Base-by-base conservation (phyloP, 169 alveolate genomes). In the Plasmodium adleri region DNA sequence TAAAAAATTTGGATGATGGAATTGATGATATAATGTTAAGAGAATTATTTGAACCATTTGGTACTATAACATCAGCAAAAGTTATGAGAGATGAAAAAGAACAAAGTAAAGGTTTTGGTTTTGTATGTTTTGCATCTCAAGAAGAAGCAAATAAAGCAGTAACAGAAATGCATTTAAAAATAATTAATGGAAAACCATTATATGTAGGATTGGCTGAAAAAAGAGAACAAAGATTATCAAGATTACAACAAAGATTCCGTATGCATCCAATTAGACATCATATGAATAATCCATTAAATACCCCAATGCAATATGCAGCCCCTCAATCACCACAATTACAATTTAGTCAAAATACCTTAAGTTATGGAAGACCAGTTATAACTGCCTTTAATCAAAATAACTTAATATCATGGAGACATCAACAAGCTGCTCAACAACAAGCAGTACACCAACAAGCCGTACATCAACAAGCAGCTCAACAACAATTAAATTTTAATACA, bases 61-160 rank as follows among this genome's bases (percentile, higher is more conserved):
- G 99, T 0, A 93, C 97, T 32, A 94, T 97, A 52, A 96, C 98
- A 43, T 94, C 97, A 47, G 99, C 98, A 10, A 96, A 96, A 73
- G 98, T 98, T 9, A 98, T 97, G 98, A 93, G 94, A 59, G 99
- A 97, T 93, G 98, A 96, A 68, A 92, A 95, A 56, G 97, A 98
- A n/a, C 96, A 93, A 28, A 95, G 98, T 59, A 96, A 97, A 90
- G 99, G 99, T 47, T 99, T 98, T 88, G 99, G 99, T 32, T 99
- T 97, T 90, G 99, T 98, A 20, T 98, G 99, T 94, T 99, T 97
- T 95, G 93, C 95, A 66, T 91, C 96, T 17, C 98, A 98, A 12
- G 99, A 98, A 71, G 99, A 98, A 92, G 99, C 99, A 9, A 97
- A 98, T 32, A 97, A 95, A 91, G 99, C 99, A 8, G 98, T 98